Percentiles rank a stretch among this genome's conserved stretches.
Evolutionary conservation across 202 grass and related monocot species (phyloP).

Genomic region (Eragrostis tef): DNA sequence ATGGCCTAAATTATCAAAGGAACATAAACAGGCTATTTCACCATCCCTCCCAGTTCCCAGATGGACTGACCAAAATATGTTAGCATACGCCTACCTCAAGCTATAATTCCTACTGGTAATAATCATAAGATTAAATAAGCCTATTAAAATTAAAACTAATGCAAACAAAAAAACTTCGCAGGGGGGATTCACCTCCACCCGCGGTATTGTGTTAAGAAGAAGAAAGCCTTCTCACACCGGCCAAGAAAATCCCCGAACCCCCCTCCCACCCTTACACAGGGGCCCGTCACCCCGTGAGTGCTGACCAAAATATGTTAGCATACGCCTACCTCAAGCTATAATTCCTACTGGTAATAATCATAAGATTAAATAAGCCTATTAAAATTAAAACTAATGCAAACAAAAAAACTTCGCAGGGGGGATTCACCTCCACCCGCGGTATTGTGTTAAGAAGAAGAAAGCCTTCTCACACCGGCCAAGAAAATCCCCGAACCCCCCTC

Average conservation of each 20-base stretch:
- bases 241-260: no score
- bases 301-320: background rate
- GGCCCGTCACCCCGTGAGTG: no score
- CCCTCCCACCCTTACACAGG: no score
- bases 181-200: no score
- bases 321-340: background rate
- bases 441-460: no score
- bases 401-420: no score
- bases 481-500: no score
- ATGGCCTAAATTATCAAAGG: conserved; percentile 27
- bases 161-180: no score
- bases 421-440: no score
- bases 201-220: no score
- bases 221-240: no score
- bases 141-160: background rate
- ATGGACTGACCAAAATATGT: background rate
- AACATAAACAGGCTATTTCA: conserved; percentile 33
- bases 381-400: background rate
- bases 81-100: background rate
- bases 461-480: no score
- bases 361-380: background rate
- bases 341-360: background rate
- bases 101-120: conserved; percentile 1
- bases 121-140: background rate
- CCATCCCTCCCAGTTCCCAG: conserved; percentile 1